Evolutionary conservation across 805 yeast species (phyloP).

Genomic region (Barnettozyma vustinii): DNA sequence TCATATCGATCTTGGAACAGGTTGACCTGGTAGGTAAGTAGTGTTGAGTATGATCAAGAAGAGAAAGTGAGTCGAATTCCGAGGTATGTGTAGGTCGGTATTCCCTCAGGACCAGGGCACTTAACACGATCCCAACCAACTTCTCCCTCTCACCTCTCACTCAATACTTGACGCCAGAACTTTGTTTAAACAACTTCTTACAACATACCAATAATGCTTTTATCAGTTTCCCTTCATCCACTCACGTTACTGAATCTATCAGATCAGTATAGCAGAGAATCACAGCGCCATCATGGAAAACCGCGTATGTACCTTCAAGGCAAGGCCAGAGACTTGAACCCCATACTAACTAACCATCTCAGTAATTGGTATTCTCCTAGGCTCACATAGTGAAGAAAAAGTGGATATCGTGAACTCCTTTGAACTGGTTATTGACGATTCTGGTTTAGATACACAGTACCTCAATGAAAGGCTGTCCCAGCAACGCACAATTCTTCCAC

Average conservation of each 20-base stretch:
- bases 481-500: slow-evolving; percentile 8
- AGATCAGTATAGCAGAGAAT: slow-evolving; percentile 9
- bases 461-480: slow-evolving; percentile 10
- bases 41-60: no score
- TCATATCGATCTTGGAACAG: no score
- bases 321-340: background rate
- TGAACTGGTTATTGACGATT: slow-evolving; percentile 5
- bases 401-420: slow-evolving; percentile 11
- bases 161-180: background rate
- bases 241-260: slow-evolving; percentile 10
- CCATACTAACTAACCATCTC: background rate
- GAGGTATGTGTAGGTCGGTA: background rate
- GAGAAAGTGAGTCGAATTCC: background rate
- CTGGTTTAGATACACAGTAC: slow-evolving; percentile 1
- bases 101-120: background rate
- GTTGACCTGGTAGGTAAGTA: no score
- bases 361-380: slow-evolving; percentile 7
- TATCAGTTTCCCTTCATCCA: slow-evolving; percentile 8
- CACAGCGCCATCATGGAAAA: background rate
- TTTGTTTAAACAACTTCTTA: background rate
- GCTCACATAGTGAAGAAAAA: background rate
- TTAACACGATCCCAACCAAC: no score
- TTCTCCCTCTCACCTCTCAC: no score
- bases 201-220: background rate
- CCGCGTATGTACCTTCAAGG: slow-evolving; percentile 3